Conservation (phyloP, 495 filamentous ascomycete genomes). For the Penicillium longicatenatum region DNA sequence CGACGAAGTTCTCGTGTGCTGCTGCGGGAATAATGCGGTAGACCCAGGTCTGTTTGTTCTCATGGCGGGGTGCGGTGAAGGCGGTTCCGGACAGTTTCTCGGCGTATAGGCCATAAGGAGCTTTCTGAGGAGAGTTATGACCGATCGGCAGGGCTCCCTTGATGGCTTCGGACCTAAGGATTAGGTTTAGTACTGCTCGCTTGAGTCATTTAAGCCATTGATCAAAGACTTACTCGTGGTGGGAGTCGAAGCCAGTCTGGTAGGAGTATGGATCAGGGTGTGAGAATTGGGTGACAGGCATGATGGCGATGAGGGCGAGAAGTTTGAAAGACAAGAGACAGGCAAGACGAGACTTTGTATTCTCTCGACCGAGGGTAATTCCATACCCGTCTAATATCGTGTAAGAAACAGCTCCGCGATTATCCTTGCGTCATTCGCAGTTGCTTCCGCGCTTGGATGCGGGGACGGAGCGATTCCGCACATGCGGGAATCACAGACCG, state of each 20-base stretch:
- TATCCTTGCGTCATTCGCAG: conserved; percentile 10
- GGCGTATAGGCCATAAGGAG: conserved; percentile 79
- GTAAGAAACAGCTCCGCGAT: conserved; percentile 19
- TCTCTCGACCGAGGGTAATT: background rate
- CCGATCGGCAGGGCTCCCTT: conserved; percentile 64
- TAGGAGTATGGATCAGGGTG: conserved; percentile 59
- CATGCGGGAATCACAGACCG: conserved; percentile 6
- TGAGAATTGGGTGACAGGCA: conserved; percentile 59
- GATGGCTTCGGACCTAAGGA: conserved; percentile 50
- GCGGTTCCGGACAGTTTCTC: conserved; percentile 94
- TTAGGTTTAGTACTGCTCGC: background rate
- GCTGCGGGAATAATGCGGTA: conserved; percentile 87
- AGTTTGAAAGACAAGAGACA: conserved; percentile 3
- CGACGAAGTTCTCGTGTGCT: conserved; percentile 73
- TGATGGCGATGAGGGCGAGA: conserved; percentile 22
- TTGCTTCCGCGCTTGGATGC: conserved; percentile 28
- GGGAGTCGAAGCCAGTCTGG: conserved; percentile 59
- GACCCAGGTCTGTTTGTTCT: conserved; percentile 94
- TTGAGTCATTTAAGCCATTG: background rate
- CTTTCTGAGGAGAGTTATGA: conserved; percentile 88
- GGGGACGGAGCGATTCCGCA: conserved; percentile 39
- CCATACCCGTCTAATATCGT: background rate
- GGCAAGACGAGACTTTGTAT: conserved; percentile 7
- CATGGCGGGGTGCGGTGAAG: conserved; percentile 86
- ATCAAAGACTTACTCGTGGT: conserved; percentile 53